Conservation (phyloP, 495 filamentous ascomycete genomes). For the Platismatia glauca region DNA sequence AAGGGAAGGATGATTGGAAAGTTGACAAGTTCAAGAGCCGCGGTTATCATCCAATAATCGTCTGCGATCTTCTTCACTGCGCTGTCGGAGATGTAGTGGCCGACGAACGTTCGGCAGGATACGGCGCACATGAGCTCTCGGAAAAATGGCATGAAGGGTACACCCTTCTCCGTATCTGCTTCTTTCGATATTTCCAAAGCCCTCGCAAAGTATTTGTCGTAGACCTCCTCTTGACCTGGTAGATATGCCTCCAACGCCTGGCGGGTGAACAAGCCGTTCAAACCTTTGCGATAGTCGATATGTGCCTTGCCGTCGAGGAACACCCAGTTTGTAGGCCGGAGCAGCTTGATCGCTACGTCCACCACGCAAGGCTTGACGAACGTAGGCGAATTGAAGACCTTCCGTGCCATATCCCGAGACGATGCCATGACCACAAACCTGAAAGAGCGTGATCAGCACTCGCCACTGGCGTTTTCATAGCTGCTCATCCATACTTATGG, state of each 20-base stretch:
- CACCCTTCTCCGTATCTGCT: constrained; percentile 56
- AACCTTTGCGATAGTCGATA: constrained; percentile 92
- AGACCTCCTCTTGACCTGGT: constrained; percentile 85
- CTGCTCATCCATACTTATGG: constrained; percentile 71
- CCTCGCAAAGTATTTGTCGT: constrained; percentile 72
- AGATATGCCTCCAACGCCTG: constrained; percentile 81
- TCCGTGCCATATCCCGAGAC: constrained; percentile 88
- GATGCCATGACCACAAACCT: constrained; percentile 98
- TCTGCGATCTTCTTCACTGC: constrained; percentile 91
- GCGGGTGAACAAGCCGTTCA: constrained; percentile 91
- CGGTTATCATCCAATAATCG: constrained; percentile 94
- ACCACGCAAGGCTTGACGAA: constrained; percentile 97
- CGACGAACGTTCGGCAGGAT: constrained; percentile 91
- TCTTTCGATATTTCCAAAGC: constrained; percentile 66
- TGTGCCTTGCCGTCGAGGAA: constrained; percentile 94
- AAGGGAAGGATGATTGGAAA: constrained; percentile 96
- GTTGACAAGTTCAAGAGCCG: constrained; percentile 92
- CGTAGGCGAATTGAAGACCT: constrained; percentile 88
- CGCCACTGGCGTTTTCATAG: not conserved
- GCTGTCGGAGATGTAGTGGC: constrained; percentile 85
- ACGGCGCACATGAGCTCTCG: constrained; percentile 94
- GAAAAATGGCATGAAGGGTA: constrained; percentile 86
- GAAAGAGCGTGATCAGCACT: constrained; percentile 1
- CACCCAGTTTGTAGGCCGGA: constrained; percentile 90
- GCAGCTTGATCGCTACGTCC: constrained; percentile 87